Conservation (phyloP, 192 early-diverging fungal species). For the Backusella parvicylindrica region DNA sequence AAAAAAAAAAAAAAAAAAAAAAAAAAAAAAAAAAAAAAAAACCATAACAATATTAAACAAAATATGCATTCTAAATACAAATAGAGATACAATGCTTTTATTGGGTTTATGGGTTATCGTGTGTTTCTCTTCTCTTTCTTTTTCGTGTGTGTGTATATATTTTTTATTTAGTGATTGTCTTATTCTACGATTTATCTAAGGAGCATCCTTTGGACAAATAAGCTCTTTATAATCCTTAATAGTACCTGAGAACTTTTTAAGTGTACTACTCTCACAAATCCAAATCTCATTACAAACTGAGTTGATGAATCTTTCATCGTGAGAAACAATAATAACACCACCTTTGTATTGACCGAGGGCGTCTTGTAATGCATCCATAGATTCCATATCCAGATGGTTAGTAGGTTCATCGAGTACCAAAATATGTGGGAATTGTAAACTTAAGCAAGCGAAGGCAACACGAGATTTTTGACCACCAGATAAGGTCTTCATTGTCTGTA, state of each 20-base stretch:
- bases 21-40: too few relatives aligned
- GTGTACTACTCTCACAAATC: conserved; percentile 85
- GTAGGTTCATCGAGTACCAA: conserved; percentile 96
- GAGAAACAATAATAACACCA: conserved; percentile 93
- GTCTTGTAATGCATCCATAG: conserved; percentile 89
- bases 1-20: not conserved
- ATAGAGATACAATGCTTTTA: conserved; percentile 3
- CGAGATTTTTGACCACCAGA: conserved; percentile 97
- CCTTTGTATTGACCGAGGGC: conserved; percentile 89
- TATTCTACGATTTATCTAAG: conserved; percentile 1
- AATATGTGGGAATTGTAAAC: conserved; percentile 86
- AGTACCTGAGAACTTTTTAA: conserved; percentile 83
- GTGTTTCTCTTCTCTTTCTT: not conserved
- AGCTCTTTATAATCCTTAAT: conserved; percentile 76
- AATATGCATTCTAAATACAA: too few relatives aligned
- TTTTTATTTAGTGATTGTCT: not conserved
- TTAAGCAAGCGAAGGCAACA: conserved; percentile 95
- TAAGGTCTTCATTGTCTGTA: conserved; percentile 92
- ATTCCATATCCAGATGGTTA: conserved; percentile 87
- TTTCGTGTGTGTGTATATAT: not conserved
- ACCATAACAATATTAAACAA: too few relatives aligned
- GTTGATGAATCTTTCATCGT: conserved; percentile 96
- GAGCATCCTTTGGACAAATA: conserved; percentile 11
- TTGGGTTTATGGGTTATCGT: not conserved
- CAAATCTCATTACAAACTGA: conserved; percentile 85